Evolutionary conservation across 2,329 filamentous ascomycete species (phyloP).

Genomic region (Trichoderma arundinaceum): DNA sequence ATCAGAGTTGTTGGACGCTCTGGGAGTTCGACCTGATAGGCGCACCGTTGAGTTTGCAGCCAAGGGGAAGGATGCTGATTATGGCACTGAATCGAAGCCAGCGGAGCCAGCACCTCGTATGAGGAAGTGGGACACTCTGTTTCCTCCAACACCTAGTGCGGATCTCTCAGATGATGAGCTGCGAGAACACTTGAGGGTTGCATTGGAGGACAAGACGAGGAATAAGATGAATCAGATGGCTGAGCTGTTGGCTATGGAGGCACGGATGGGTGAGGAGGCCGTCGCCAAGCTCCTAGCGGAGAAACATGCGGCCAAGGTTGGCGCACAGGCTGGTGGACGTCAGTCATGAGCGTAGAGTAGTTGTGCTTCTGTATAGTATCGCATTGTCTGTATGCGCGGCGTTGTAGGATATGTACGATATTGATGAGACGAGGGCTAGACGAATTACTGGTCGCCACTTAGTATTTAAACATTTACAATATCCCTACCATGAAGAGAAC

Average conservation of each 20-base stretch:
- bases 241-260: constrained; percentile 41
- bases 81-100: constrained; percentile 59
- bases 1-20: constrained; percentile 71
- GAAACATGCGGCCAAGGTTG: constrained; percentile 29
- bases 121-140: constrained; percentile 52
- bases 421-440: background rate
- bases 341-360: background rate
- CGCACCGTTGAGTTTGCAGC: constrained; percentile 68
- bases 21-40: constrained; percentile 70
- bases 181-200: constrained; percentile 32
- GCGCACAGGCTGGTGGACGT: background rate
- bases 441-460: background rate
- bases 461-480: background rate
- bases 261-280: constrained; percentile 38
- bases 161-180: constrained; percentile 38
- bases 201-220: constrained; percentile 35
- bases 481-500: too few relatives aligned
- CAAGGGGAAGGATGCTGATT: constrained; percentile 69
- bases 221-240: constrained; percentile 41
- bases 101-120: constrained; percentile 40
- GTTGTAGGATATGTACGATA: constrained; percentile 24
- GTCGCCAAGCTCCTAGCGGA: constrained; percentile 37
- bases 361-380: background rate
- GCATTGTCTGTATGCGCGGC: background rate
- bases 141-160: constrained; percentile 52